These are phyloP conservation scores for Dactylorhiza incarnata DNA, from an alignment of 106 monocot species.

Conservation along the genomic window DNA sequence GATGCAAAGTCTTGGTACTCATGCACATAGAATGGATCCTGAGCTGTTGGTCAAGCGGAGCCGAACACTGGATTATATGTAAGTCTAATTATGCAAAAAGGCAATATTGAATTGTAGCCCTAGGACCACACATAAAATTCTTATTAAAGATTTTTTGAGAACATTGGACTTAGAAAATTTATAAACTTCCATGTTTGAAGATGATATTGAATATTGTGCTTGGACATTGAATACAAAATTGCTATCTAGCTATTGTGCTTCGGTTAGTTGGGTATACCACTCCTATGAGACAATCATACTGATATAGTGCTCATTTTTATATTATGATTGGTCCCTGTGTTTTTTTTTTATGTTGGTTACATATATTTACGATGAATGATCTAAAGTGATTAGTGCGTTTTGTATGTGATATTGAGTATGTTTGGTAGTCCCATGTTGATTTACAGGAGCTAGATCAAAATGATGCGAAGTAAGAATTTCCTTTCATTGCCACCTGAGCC, in stretches of 20 bases:
- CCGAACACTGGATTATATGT: constrained; percentile 5
- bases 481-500: no score
- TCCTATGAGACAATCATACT: neutral
- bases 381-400: no score
- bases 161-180: neutral
- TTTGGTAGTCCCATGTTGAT: no score
- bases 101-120: neutral
- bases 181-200: neutral
- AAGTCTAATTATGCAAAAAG: neutral
- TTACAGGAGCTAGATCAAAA: no score
- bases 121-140: neutral
- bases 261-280: neutral
- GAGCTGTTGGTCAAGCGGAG: constrained; percentile 3
- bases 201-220: neutral
- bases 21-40: constrained; percentile 7
- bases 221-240: neutral
- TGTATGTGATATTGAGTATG: no score
- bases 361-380: no score
- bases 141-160: neutral
- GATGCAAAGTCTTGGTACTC: constrained; percentile 6
- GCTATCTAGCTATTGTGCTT: neutral
- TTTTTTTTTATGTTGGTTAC: no score
- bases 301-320: no score
- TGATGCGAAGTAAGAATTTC: no score
- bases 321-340: no score